A percentile compares a stretch with the other conserved stretches of the same genome.
phyloP scores from a whole-genome alignment of 495 filamentous ascomycete species.

The Tuber aestivum region DNA sequence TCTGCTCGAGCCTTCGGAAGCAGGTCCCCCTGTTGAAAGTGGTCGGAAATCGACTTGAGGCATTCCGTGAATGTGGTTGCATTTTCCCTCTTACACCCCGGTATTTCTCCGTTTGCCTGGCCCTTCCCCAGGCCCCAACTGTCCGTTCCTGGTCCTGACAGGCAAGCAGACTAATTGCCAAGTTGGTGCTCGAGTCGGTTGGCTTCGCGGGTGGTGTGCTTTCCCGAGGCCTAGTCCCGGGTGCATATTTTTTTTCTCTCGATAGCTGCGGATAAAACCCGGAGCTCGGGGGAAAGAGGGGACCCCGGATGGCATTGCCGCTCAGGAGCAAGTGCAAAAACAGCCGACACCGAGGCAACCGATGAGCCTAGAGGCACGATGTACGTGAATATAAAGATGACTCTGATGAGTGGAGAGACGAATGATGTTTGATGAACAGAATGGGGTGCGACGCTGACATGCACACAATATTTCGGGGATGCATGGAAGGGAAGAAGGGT shows the following conservation, averaged over 20 bases:
- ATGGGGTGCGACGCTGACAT: neutral
- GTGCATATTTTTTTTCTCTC: neutral
- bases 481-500: neutral
- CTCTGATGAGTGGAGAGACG: neutral
- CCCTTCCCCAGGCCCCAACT: neutral
- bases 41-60: neutral
- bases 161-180: neutral
- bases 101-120: neutral
- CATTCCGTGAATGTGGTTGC: neutral
- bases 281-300: neutral
- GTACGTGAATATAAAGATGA: neutral
- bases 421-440: neutral
- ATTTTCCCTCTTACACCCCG: neutral
- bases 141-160: neutral
- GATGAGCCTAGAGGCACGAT: constrained; percentile 5
- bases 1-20: neutral
- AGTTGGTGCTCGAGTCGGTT: neutral
- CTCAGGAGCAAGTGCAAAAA: constrained; percentile 2
- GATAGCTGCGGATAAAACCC: neutral
- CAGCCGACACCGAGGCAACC: neutral
- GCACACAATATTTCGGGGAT: neutral
- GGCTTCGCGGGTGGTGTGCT: neutral
- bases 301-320: constrained; percentile 2
- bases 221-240: neutral
- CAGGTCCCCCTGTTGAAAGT: neutral